phyloP scores from a whole-genome alignment of 2,329 filamentous ascomycete species.

The Talaromyces amestolkiae region DNA sequence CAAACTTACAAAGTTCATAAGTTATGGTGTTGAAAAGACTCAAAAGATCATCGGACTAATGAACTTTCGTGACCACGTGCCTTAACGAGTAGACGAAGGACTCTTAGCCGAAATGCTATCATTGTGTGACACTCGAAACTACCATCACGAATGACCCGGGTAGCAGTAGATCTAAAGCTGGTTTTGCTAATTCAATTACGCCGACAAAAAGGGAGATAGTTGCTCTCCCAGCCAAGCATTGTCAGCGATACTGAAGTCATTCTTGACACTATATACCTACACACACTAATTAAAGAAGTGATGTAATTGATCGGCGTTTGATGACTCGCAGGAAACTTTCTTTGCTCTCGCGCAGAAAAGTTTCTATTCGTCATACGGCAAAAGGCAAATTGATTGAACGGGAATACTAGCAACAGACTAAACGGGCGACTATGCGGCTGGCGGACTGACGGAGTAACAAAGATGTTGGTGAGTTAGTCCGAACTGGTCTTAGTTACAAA shows the following conservation, averaged over 20 bases:
- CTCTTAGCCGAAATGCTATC: not conserved
- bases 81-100: not conserved
- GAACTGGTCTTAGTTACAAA: not conserved
- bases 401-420: not conserved
- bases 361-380: not conserved
- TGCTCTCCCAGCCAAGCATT: not conserved
- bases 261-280: not conserved
- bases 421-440: not conserved
- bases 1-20: not conserved
- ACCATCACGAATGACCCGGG: not conserved
- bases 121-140: not conserved
- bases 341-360: not conserved
- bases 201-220: not conserved
- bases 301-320: slow-evolving; percentile 1
- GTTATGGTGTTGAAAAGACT: not conserved
- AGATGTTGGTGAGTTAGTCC: not conserved
- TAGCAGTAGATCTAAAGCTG: not conserved
- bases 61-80: not conserved
- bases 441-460: not conserved
- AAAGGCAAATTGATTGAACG: not conserved
- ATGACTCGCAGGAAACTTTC: not conserved
- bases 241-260: not conserved
- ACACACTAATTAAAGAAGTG: not conserved
- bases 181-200: not conserved
- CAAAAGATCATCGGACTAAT: not conserved